Base-by-base conservation (phyloP, 192 early-diverging fungal genomes). In the Geranomyces michiganensis region DNA sequence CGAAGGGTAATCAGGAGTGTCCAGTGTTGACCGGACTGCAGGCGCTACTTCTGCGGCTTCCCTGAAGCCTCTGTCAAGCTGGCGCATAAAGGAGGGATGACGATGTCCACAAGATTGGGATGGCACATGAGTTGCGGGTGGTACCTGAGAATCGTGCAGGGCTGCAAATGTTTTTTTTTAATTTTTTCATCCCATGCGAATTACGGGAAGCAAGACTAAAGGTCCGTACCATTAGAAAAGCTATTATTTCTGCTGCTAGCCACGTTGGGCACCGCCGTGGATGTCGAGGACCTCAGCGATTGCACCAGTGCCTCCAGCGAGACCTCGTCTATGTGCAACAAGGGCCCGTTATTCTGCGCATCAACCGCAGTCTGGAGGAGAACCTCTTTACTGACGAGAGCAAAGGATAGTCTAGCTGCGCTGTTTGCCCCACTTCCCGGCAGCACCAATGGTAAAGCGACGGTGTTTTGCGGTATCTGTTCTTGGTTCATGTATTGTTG, bases 51-150 rank as follows among this genome's bases (percentile, higher is more conserved):
- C 58, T 29, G 6, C 58, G 6, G 58, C 58, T 19, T 60, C 58
- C 7, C 7, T 33, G 58, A 60, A 33, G 7, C 5, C 58, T 17
- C 58, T 27, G 29, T 60, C 29, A 3, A 60, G 24, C 58, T 60
- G 58, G 58, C 31, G 58, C 58, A 60, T 60, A 33, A 60, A 60
- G 6, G 58, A 27, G 8, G 58, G 58, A 19, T 60, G 9, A 8
- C 2, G 7, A 17, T 4, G 51, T n/a, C n/a, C n/a, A n/a, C n/a
- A n/a, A n/a, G n/a, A n/a, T n/a, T n/a, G n/a, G n/a, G n/a, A n/a
- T n/a, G n/a, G n/a, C n/a, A n/a, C n/a, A n/a, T n/a, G n/a, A n/a
- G n/a, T n/a, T n/a, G n/a, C n/a, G n/a, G n/a, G n/a, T n/a, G n/a
- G n/a, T n/a, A n/a, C n/a, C n/a, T n/a, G n/a, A n/a, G n/a, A n/a